Percentiles rank a stretch among this genome's conserved stretches.
Evolutionary conservation across 2,329 filamentous ascomycete species (phyloP).

Genomic region (Ophiostoma quercus): DNA sequence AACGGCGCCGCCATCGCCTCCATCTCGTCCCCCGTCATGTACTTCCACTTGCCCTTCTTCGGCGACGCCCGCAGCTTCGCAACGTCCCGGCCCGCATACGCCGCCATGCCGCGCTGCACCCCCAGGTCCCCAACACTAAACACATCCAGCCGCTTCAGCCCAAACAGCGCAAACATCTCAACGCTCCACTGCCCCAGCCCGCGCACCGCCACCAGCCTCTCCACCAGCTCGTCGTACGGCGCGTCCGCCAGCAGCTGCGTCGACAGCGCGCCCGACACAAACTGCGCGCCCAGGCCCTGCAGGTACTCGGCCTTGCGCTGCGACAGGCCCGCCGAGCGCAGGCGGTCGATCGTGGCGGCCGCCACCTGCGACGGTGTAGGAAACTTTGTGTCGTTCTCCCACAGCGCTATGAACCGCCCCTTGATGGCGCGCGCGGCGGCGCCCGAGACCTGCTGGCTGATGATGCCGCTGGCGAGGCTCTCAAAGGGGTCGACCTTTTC

Average conservation of each 20-base stretch:
- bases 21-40: conserved; percentile 95
- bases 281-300: conserved; percentile 76
- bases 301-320: conserved; percentile 96
- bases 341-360: conserved; percentile 53
- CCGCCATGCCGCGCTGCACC: conserved; percentile 90
- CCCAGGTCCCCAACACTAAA: conserved; percentile 89
- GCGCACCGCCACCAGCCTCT: conserved; percentile 75
- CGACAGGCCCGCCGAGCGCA: conserved; percentile 82
- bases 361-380: conserved; percentile 72
- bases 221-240: conserved; percentile 78
- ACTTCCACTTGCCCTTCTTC: conserved; percentile 84
- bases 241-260: conserved; percentile 71
- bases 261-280: conserved; percentile 66
- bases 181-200: conserved; percentile 88
- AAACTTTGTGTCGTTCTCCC: conserved; percentile 44
- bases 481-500: conserved; percentile 87
- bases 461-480: conserved; percentile 77
- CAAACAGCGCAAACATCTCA: conserved; percentile 97
- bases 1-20: conserved; percentile 72
- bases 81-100: conserved; percentile 76
- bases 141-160: conserved; percentile 88
- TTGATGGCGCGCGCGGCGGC: conserved; percentile 88
- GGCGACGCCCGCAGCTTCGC: conserved; percentile 54
- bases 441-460: conserved; percentile 92
- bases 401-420: conserved; percentile 73